Evolutionary conservation across 768 basidiomycete species (phyloP), one percentile per base, ranked within the genome.

Genomic region (Kwoniella shandongensis): DNA sequence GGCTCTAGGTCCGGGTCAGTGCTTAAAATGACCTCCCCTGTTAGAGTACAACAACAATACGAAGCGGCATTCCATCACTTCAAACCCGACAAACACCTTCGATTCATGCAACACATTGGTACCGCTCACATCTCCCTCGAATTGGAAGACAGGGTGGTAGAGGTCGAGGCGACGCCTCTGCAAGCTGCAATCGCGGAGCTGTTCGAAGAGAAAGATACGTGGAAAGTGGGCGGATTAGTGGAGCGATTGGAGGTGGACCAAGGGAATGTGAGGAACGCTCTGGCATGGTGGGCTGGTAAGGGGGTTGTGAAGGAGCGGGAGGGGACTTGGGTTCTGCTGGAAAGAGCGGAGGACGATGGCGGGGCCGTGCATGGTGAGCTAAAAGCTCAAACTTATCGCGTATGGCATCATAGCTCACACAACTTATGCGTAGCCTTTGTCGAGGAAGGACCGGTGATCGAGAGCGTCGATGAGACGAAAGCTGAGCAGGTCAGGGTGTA

Each of bases 51-150:
- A 77, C 82, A 85, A 42, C 77, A 81, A 17, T 98, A 97, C 67
- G 83, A 87, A 2, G 81, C 82, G 44, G 84, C 87, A 64, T 98
- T 88, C 71, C 79, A 80, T n/a, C 79, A 81, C 12, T 88, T 91
- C 79, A 96, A 96, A 70, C 91, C 91, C 0, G 91, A 96, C 77
- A 97, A 98, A 79, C 83, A 82, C 58, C 82, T 99, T 30, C 83
- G 85, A 44, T 98, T 91, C 88, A 74, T 97, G 5, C 87, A 91
- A 10, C 88, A 93, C 70, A 83, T 96, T 12, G 94, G 96, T 0
- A 89, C 86, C 1, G 84, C 94, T 36, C 81, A 84, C 32, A 74
- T 99, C 49, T 85, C 89, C 51, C 78, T 98, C 6, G 84, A 91
- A 67, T 80, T 98, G 2, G 81, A 86, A 66, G 94, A 97, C 72